Base-by-base conservation (phyloP, 179 eudicot genomes). In the Beta macrorhiza region DNA sequence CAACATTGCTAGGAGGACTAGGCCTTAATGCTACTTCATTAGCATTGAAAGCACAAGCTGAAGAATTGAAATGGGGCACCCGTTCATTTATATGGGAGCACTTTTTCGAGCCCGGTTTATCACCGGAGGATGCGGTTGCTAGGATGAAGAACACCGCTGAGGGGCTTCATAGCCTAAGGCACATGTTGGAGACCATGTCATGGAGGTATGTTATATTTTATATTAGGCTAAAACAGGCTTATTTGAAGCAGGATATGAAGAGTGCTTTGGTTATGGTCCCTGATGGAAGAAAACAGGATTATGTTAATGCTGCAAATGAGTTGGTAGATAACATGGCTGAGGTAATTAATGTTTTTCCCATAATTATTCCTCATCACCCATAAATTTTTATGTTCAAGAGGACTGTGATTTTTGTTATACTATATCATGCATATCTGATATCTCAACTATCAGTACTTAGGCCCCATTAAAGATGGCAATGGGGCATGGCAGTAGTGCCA, bases 171-270 rank as follows among this genome's bases (percentile, higher is more conserved):
- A 80, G 90, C 78, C 76, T 94, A 6, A 83, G 92, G 84, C 91
- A 88, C 51, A 94, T 94, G 98, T 72, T 94, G 84, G 98, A 94
- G 25, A 90, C 92, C 19, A 91, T 89, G 95, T 89, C 97, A 11
- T 94, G 98, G 98, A 88, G 93, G 90, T 94, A 91, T 67, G 87
- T 94, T 14, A 72, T 94, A 74, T 92, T 89, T 81, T 91, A 92
- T 78, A 90, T 94, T 17, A 81, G 97, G 22, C 80, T 93, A 6
- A 94, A 94, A 80, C 84, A 88, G 37, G 88, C 92, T 16, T 94
- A 94, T 85, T 89, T 94, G 77, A 85, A 87, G 52, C 90, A 90
- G 82, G 98, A 93, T 78, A 85, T 93, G 93, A 85, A 84, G 70
- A 89, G 85, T 56, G 98, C 90, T 2, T 74, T 93, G 89, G 56